Conservation (phyloP, 306 rosid genomes). For the Nissolia schottii region DNA sequence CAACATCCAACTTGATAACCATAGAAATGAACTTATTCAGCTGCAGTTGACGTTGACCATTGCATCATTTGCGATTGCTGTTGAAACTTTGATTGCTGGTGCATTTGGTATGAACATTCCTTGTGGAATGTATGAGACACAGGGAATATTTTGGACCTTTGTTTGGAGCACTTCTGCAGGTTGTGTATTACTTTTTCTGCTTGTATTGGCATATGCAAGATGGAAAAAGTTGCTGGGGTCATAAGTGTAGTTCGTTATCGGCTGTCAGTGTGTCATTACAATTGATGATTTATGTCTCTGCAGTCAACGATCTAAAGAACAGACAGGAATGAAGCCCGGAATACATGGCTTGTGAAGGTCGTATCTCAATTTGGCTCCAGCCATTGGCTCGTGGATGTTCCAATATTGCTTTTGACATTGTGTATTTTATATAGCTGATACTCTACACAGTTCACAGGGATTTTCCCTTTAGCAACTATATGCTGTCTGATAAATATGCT, state of each 20-base stretch:
- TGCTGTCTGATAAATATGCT: background rate
- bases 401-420: background rate
- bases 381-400: constrained; percentile 2
- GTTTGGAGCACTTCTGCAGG: constrained; percentile 42
- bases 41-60: constrained; percentile 89
- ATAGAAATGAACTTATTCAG: constrained; percentile 93
- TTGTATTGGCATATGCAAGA: constrained; percentile 77
- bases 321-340: background rate
- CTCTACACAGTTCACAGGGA: background rate
- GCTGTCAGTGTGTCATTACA: background rate
- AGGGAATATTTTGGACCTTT: constrained; percentile 54
- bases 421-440: background rate
- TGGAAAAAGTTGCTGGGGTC: constrained; percentile 92
- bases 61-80: constrained; percentile 77
- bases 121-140: background rate
- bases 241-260: constrained; percentile 23
- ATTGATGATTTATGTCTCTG: background rate
- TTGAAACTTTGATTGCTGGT: constrained; percentile 72
- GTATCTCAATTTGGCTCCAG: background rate
- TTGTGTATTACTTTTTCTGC: constrained; percentile 50
- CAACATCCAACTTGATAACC: constrained; percentile 96
- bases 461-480: background rate
- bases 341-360: background rate
- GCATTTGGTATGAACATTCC: constrained; percentile 92
- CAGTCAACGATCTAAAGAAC: constrained; percentile 1